Percentiles rank a stretch among this genome's conserved stretches.
Evolutionary conservation across 2,329 filamentous ascomycete genomes (phyloP).

Genomic region (Penicillium italicum): DNA sequence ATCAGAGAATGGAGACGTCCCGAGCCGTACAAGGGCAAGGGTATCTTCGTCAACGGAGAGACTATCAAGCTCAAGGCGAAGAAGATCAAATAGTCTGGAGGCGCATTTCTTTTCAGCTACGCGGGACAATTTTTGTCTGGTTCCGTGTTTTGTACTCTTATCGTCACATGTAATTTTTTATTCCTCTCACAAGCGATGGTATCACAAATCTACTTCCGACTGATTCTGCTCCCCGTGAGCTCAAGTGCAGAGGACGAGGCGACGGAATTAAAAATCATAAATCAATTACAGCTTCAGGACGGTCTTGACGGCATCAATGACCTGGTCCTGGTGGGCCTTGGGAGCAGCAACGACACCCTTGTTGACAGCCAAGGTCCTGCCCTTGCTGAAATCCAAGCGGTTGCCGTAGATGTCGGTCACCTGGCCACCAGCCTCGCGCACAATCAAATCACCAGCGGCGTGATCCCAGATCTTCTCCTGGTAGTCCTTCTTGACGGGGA

Average conservation of each 20-base stretch:
- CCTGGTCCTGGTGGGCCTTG: slow-evolving; percentile 66
- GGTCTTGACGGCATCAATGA: slow-evolving; percentile 77
- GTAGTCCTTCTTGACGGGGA: slow-evolving; percentile 82
- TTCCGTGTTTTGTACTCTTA: slow-evolving; percentile 25
- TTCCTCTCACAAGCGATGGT: slow-evolving; percentile 25
- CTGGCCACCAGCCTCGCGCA: slow-evolving; percentile 85
- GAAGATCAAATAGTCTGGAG: slow-evolving; percentile 73
- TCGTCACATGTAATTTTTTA: slow-evolving; percentile 18
- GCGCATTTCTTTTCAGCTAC: slow-evolving; percentile 21
- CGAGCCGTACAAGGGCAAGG: slow-evolving; percentile 99
- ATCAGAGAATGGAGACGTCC: slow-evolving; percentile 86
- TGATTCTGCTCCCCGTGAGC: slow-evolving; percentile 11
- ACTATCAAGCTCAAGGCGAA: slow-evolving; percentile 98
- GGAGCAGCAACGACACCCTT: slow-evolving; percentile 92
- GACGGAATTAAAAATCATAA: slow-evolving; percentile 5
- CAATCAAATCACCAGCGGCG: slow-evolving; percentile 89
- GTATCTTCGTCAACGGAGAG: slow-evolving; percentile 96
- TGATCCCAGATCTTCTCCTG: slow-evolving; percentile 99
- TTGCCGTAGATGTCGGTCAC: slow-evolving; percentile 88
- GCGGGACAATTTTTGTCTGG: slow-evolving; percentile 25
- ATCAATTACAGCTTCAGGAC: slow-evolving; percentile 57
- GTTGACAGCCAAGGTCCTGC: slow-evolving; percentile 81
- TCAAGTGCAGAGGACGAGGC: not conserved
- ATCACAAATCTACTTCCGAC: slow-evolving; percentile 35
- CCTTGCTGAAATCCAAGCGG: slow-evolving; percentile 78